Base-by-base conservation (phyloP, 495 filamentous ascomycete species). In the Emericellopsis terricola region DNA sequence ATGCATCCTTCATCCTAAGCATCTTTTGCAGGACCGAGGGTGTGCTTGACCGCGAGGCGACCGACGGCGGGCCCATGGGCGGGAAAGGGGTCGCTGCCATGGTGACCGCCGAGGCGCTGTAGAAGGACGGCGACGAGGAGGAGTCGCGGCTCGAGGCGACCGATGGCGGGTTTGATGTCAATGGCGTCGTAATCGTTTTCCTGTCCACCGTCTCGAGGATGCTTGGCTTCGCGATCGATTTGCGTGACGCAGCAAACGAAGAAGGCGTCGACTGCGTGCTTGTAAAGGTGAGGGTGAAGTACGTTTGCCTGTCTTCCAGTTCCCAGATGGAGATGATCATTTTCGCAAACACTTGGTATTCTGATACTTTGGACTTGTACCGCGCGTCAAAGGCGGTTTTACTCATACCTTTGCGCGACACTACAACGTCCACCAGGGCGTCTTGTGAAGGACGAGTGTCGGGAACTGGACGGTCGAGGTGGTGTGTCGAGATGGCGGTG, bases 271-370 rank as follows among this genome's bases (percentile, higher is more conserved):
- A 52, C 7, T 59, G 55, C 16, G 57, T 56, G 34, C 48, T 58
- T 4, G 73, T 78, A 38, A 79, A 81, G 0, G 75, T 76, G 24
- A 78, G 51, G 3, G 71, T 77, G 41, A 65, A 79, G 46, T 69
- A 76, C 14, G 59, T 64, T 42, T 69, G 57, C 9, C 43, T 44
- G 23, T 65, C 60, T 28, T 69, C 67, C 15, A 76, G 52, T 18
- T 60, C 57, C 69, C 72, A 81, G 13, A 71, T 59, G 1, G 70
- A 73, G 15, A 81, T 60, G 21, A 77, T 74, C 75, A 79, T 75
- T 43, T 69, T 73, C 3, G 74, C 66, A 20, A 62, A 56, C 0
- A 60, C 52, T 29, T 70, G 62, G 28, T 50, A 42, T 8, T 51
- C 46, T 7, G 40, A 43, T 23, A 46, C 36, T 42, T 64, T 38